These are phyloP conservation scores for Hypocrella siamensis DNA, from an alignment of 2,329 filamentous ascomycete species.

Conservation along the genomic window DNA sequence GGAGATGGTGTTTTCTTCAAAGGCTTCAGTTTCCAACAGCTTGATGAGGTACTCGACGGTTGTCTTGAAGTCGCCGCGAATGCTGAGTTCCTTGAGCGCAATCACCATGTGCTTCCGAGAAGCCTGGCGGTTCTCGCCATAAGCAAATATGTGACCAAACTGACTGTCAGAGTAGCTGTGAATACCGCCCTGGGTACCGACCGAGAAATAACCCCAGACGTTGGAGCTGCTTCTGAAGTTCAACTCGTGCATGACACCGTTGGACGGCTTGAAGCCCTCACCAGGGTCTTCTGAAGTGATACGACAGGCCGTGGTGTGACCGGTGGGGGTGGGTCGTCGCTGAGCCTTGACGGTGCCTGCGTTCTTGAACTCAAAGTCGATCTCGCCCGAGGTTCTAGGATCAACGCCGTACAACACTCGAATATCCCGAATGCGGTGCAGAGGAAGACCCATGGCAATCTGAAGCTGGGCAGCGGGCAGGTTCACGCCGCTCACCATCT, in stretches of 20 bases:
- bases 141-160: slow-evolving; percentile 98
- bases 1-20: slow-evolving; percentile 98
- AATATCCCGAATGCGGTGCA: slow-evolving; percentile 93
- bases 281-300: slow-evolving; percentile 98
- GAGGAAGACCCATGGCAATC: slow-evolving; percentile 94
- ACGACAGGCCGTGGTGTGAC: slow-evolving; percentile 94
- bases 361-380: slow-evolving; percentile 92
- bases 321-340: slow-evolving; percentile 81
- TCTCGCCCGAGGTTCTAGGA: slow-evolving; percentile 68
- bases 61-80: slow-evolving; percentile 97
- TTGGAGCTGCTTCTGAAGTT: slow-evolving; percentile 99
- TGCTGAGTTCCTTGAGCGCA: slow-evolving; percentile 94
- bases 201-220: slow-evolving; percentile 99
- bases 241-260: slow-evolving; percentile 95
- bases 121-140: slow-evolving; percentile 90
- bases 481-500: slow-evolving; percentile 98
- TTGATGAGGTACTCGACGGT: slow-evolving; percentile 99
- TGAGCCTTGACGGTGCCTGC: slow-evolving; percentile 72
- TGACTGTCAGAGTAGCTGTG: slow-evolving; percentile 99
- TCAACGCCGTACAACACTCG: slow-evolving; percentile 91
- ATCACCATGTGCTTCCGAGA: slow-evolving; percentile 99
- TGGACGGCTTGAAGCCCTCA: slow-evolving; percentile 98
- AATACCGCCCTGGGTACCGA: slow-evolving; percentile 89
- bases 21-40: slow-evolving; percentile 91
- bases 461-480: slow-evolving; percentile 93